Evolutionary conservation across 257 asterid genomes (phyloP).

Genomic region (Nicotiana tomentosiformis): DNA sequence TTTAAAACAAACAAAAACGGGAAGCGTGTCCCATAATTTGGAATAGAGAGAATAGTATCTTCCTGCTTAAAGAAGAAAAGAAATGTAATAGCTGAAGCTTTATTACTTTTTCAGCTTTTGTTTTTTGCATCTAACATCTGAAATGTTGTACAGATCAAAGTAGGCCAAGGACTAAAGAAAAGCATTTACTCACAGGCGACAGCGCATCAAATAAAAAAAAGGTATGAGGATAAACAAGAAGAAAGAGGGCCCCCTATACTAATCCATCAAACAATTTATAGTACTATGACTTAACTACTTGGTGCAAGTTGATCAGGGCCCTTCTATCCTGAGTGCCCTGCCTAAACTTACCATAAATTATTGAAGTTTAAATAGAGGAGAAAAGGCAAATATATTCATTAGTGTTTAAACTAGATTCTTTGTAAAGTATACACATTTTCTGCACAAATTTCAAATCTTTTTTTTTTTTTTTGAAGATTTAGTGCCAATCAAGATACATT

Average conservation of each 20-base stretch:
- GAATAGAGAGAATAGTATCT: not conserved
- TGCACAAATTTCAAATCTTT: not conserved
- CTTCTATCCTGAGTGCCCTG: not conserved
- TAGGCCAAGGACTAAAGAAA: not conserved
- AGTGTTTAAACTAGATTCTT: not conserved
- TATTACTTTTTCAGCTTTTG: not conserved
- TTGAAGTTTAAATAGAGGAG: not conserved
- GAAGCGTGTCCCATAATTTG: no score
- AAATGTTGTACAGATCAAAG: not conserved
- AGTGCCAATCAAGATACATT: not conserved
- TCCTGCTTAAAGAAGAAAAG: not conserved
- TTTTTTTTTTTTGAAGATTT: not conserved
- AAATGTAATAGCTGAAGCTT: not conserved
- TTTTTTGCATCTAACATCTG: not conserved
- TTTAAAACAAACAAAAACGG: no score
- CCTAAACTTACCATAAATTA: not conserved
- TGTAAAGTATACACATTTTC: not conserved
- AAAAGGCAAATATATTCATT: not conserved
- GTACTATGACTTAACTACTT: not conserved
- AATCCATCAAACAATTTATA: not conserved
- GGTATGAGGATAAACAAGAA: not conserved
- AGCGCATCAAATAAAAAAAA: not conserved
- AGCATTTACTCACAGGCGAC: not conserved
- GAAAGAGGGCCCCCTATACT: not conserved
- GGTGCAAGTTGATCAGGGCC: not conserved